Conservation (phyloP, 2,329 filamentous ascomycete genomes). For the Epicoccum sorghinum region DNA sequence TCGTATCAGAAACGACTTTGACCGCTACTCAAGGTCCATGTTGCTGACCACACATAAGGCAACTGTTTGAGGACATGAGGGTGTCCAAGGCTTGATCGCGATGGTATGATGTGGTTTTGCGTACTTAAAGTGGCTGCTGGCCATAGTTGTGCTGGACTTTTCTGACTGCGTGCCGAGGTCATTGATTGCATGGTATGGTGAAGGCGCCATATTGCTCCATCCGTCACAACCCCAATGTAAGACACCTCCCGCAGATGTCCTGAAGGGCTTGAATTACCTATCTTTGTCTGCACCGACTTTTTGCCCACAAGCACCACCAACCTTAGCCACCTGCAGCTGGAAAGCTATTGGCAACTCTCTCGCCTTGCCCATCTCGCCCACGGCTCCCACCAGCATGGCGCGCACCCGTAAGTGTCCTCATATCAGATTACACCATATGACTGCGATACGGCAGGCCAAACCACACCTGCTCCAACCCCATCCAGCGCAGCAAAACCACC, state of each 20-base stretch:
- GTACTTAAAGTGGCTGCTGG: not conserved
- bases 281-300: too few species aligned
- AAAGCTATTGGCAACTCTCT: not conserved
- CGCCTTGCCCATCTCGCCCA: not conserved
- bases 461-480: not conserved
- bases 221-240: too few species aligned
- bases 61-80: not conserved
- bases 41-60: not conserved
- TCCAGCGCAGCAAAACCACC: not conserved
- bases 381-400: conserved; percentile 15
- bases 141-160: not conserved
- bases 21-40: not conserved
- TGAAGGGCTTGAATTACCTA: too few species aligned
- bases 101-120: not conserved
- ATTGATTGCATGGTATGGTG: too few species aligned
- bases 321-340: not conserved
- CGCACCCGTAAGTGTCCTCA: conserved; percentile 22
- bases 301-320: not conserved
- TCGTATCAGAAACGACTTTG: not conserved
- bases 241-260: too few species aligned
- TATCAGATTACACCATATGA: not conserved
- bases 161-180: not conserved
- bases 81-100: not conserved
- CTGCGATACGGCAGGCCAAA: not conserved
- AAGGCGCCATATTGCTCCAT: too few species aligned